Percentiles rank a stretch among this genome's conserved stretches.
Evolutionary conservation across 441 rosid species (phyloP).

Genomic region (Syzygium syzygioides): DNA sequence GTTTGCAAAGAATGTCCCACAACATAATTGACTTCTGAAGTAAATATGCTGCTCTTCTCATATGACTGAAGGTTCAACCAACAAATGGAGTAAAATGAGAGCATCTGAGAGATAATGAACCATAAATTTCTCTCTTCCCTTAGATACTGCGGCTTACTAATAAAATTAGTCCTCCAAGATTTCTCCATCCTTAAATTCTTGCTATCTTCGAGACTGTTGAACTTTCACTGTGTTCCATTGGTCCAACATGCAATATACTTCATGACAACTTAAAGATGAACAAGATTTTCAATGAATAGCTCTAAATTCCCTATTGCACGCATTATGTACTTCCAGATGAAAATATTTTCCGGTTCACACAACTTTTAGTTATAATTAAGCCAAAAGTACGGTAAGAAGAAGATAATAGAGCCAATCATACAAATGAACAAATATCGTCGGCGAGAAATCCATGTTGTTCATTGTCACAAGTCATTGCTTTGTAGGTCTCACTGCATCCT

Average conservation of each 20-base stretch:
- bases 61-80: neutral
- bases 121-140: neutral
- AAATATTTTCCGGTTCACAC: neutral
- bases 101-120: neutral
- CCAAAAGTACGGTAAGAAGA: neutral
- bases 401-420: constrained; percentile 8
- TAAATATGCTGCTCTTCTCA: neutral
- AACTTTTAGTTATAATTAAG: neutral
- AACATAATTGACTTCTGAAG: neutral
- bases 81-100: neutral
- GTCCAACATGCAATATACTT: neutral
- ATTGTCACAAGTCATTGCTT: constrained; percentile 3
- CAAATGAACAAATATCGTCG: constrained; percentile 12
- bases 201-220: neutral
- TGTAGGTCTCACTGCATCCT: constrained; percentile 12
- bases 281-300: neutral
- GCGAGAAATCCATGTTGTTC: constrained; percentile 12
- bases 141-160: neutral
- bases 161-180: neutral
- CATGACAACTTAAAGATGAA: neutral
- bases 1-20: neutral
- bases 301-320: neutral
- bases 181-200: neutral
- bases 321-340: neutral
- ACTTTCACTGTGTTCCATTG: neutral